Evolutionary conservation across 1,139 yeast species (phyloP), one percentile per base, ranked within the genome.

Genomic region (Lodderomyces jiufengensis): DNA sequence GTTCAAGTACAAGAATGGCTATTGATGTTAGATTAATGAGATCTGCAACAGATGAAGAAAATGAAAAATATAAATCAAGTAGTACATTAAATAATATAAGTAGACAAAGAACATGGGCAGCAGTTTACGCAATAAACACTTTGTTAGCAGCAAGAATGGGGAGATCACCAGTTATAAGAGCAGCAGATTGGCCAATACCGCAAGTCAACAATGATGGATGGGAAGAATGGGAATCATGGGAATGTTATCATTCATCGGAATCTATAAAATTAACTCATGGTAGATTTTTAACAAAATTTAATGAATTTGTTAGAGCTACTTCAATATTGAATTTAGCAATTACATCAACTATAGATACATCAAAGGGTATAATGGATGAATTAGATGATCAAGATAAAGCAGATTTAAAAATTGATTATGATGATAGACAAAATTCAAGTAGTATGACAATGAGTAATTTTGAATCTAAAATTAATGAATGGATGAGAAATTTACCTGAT

Each of bases 221-320:
- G 58, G 59, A 54, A 38, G 58, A 53, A 42, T 54, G 57, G 57
- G 57, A 50, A 29, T 34, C 50, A 3, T 52, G 57, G 58, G 42
- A 40, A 25, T 43, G 49, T 10, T 41, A 40, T 32, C 45, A 45
- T 33, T 30, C 44, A 1, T 40, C 47, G 1, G 42, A 46, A 10
- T 24, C 36, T 2, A 32, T 51, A 3, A 41, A 43, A 14, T 32
- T 52, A 21, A 51, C 48, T n/a, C 46, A 51, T 33, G 57, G 55
- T 5, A 39, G 53, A 27, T 49, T 49, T 32, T 41, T 54, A 23
- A 48, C 50, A 38, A 46, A 41, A 4, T 52, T 51, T 28, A 54
- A 54, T 26, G 46, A 49, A 29, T 39, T 48, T 13, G 27, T 52
- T 3, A 49, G 47, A 32, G 48, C 46, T 7, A 32, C 52, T 3